Evolutionary conservation across 2,329 filamentous ascomycete genomes (phyloP).

Genomic region (Tolypocladium capitatum): DNA sequence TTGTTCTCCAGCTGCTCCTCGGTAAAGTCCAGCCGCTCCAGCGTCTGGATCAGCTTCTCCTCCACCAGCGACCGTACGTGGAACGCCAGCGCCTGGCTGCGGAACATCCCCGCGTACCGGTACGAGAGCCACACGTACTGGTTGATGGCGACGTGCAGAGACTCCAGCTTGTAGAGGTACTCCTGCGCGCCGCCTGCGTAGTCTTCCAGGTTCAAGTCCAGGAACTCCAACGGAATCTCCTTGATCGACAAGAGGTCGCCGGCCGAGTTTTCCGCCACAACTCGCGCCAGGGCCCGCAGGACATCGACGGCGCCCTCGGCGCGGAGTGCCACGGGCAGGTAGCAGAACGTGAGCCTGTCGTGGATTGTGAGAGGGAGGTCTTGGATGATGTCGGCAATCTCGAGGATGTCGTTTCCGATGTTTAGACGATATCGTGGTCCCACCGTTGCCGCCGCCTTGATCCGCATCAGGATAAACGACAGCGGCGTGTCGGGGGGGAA

Average conservation of each 20-base stretch:
- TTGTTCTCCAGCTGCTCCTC: conserved; percentile 17
- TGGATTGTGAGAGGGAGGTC: conserved; percentile 52
- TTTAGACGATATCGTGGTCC: conserved; percentile 56
- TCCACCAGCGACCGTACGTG: conserved; percentile 71
- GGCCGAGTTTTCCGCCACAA: conserved; percentile 52
- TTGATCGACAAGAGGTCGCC: conserved; percentile 61
- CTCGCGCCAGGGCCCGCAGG: conserved; percentile 51
- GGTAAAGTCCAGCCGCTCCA: conserved; percentile 37
- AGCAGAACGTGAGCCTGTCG: conserved; percentile 65
- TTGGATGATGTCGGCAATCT: conserved; percentile 64
- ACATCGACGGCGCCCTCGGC: conserved; percentile 33
- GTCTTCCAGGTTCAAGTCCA: conserved; percentile 47
- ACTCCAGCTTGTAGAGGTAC: conserved; percentile 59
- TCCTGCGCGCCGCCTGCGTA: conserved; percentile 23
- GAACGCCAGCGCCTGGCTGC: conserved; percentile 59
- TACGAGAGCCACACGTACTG: conserved; percentile 91
- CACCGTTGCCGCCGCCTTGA: conserved; percentile 55
- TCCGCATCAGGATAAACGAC: conserved; percentile 64
- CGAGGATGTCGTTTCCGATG: conserved; percentile 43
- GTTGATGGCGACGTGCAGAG: conserved; percentile 68
- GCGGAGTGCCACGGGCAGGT: conserved; percentile 51
- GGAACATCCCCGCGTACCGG: conserved; percentile 71
- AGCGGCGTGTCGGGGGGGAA: conserved; percentile 74
- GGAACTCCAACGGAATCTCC: conserved; percentile 56
- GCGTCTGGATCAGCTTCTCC: conserved; percentile 44